phyloP scores from a whole-genome alignment of 208 protist genomes.

The Trypanosoma caninum region DNA sequence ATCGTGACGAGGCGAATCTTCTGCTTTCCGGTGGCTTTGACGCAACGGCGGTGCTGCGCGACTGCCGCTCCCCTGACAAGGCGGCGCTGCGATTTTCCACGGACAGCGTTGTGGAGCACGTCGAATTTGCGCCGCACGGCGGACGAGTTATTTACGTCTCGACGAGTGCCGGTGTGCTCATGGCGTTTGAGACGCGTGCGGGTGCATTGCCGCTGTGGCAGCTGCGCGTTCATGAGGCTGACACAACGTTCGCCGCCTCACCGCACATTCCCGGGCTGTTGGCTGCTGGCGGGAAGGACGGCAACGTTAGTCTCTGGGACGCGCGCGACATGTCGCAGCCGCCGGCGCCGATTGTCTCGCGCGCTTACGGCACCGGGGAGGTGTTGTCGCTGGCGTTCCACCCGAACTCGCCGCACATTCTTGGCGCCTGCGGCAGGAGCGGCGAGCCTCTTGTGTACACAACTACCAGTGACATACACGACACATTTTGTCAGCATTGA shows the following conservation, averaged over 20 bases:
- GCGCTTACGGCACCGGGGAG: constrained; percentile 75
- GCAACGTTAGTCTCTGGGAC: constrained; percentile 86
- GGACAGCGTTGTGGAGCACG: constrained; percentile 63
- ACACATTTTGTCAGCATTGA: constrained; percentile 36
- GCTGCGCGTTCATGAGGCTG: constrained; percentile 60
- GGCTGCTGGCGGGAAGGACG: constrained; percentile 89
- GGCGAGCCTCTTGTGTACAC: constrained; percentile 91
- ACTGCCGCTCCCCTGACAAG: constrained; percentile 72
- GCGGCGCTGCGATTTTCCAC: constrained; percentile 52
- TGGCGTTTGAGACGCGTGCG: constrained; percentile 75
- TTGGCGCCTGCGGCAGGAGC: constrained; percentile 69
- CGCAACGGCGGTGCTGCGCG: constrained; percentile 53
- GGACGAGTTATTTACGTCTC: constrained; percentile 35
- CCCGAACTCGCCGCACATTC: constrained; percentile 83
- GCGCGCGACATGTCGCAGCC: constrained; percentile 30
- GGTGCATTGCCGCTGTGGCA: constrained; percentile 47
- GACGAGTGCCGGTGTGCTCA: constrained; percentile 57
- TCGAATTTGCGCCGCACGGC: constrained; percentile 51
- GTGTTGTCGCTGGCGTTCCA: constrained; percentile 85
- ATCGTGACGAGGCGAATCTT: constrained; percentile 75
- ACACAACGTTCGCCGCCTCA: constrained; percentile 76
- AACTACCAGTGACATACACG: constrained; percentile 71
- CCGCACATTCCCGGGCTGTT: constrained; percentile 72
- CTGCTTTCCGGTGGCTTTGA: constrained; percentile 90
- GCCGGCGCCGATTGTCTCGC: constrained; percentile 48